Conservation (phyloP, 345 rosid genomes). For the Alliaria petiolata region DNA sequence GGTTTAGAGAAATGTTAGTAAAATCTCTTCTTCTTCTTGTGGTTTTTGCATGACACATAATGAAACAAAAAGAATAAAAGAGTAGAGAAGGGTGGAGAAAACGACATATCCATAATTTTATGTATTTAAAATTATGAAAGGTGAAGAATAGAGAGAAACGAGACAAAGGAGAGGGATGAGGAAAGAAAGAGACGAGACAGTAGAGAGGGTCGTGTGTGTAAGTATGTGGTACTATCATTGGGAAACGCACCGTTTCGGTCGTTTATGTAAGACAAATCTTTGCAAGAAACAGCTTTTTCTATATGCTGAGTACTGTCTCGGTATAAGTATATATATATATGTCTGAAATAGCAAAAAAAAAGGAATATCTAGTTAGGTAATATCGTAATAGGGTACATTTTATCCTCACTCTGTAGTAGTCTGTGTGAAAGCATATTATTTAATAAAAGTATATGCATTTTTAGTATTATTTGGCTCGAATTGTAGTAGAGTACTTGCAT, state of each 20-base stretch:
- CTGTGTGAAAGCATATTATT: too few species aligned
- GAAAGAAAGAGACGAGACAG: slow-evolving; percentile 30
- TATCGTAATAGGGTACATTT: not conserved
- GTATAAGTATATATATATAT: not conserved
- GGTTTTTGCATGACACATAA: not conserved
- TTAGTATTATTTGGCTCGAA: not conserved
- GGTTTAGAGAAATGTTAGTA: not conserved
- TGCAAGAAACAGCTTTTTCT: not conserved
- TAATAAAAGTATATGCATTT: not conserved
- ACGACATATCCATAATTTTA: slow-evolving; percentile 3
- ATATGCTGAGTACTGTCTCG: not conserved
- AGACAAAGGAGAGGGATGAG: slow-evolving; percentile 24
- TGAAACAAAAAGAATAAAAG: slow-evolving; percentile 25
- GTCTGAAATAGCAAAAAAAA: slow-evolving; percentile 7
- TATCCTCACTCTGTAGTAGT: not conserved
- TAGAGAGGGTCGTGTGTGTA: slow-evolving; percentile 22
- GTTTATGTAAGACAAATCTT: slow-evolving; percentile 23
- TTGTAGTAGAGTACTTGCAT: too few species aligned
- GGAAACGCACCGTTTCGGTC: slow-evolving; percentile 21
- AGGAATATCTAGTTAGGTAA: not conserved
- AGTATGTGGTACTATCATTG: slow-evolving; percentile 15
- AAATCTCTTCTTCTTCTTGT: not conserved
- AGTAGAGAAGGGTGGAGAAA: slow-evolving; percentile 18
- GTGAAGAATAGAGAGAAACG: slow-evolving; percentile 17
- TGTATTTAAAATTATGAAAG: slow-evolving; percentile 6